Evolutionary conservation across 768 basidiomycete genomes (phyloP).

Genomic region (Mrakia blollopis): DNA sequence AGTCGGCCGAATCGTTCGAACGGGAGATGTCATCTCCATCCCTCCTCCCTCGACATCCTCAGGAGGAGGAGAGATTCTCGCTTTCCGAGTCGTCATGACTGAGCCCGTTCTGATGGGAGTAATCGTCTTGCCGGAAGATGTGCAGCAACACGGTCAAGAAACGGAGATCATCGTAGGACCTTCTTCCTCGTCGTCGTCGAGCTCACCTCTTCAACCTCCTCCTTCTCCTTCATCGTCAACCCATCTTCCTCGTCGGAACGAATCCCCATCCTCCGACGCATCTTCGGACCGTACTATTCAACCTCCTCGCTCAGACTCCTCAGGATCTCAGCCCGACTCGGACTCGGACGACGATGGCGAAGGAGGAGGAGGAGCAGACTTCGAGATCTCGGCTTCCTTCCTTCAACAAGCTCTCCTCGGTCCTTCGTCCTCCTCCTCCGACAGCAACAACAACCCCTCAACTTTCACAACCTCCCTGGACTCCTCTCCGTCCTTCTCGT

Average conservation of each 20-base stretch:
- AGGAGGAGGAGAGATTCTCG: neutral
- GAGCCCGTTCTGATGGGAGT: constrained; percentile 22
- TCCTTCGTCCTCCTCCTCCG: neutral
- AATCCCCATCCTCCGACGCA: neutral
- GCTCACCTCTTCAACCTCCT: neutral
- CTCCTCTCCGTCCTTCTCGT: neutral
- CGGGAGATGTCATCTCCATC: constrained; percentile 29
- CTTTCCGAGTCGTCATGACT: constrained; percentile 30
- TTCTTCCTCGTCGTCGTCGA: neutral
- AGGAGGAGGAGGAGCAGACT: constrained; percentile 10
- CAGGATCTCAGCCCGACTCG: too few species aligned
- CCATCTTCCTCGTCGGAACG: constrained; percentile 18
- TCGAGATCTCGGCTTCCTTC: constrained; percentile 32
- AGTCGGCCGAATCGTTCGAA: constrained; percentile 3
- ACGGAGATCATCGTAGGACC: constrained; percentile 29
- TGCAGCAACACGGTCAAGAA: neutral
- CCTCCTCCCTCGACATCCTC: too few species aligned
- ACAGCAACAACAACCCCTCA: neutral
- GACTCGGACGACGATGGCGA: neutral
- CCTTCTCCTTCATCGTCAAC: neutral
- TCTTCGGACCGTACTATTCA: constrained; percentile 18
- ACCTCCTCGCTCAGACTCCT: neutral
- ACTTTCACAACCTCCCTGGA: neutral
- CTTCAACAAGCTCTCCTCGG: constrained; percentile 29
- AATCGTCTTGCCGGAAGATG: neutral